Conservation (phyloP, 78 protist genomes). For the Dictyostelium brefeldianum region DNA sequence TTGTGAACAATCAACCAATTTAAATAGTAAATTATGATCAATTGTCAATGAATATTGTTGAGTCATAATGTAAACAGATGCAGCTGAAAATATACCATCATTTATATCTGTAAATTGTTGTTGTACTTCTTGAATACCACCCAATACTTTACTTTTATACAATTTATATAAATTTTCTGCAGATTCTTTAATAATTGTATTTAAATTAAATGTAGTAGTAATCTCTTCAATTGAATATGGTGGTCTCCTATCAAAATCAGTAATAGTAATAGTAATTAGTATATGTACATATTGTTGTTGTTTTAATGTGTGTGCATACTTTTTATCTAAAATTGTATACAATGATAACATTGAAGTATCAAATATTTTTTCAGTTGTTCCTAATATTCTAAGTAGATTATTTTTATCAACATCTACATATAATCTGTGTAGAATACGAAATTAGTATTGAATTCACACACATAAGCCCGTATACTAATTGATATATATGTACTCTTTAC, state of each 20-base stretch:
- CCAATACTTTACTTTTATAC: background rate
- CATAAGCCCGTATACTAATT: too few species aligned
- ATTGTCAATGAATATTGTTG: background rate
- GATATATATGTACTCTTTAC: too few species aligned
- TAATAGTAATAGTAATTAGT: background rate
- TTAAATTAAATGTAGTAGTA: background rate
- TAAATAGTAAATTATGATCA: background rate
- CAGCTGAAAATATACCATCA: conserved; percentile 1
- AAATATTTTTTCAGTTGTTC: background rate
- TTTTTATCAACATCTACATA: background rate
- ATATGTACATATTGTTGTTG: background rate
- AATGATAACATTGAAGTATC: background rate
- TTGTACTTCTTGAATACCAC: conserved; percentile 11
- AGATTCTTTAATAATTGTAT: background rate
- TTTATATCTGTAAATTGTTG: background rate
- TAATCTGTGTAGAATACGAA: background rate
- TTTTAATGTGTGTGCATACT: background rate
- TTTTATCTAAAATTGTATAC: background rate
- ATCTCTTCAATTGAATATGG: background rate
- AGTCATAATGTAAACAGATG: conserved; percentile 1
- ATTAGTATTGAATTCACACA: too few species aligned
- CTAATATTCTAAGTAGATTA: background rate
- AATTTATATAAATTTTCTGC: background rate
- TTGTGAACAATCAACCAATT: background rate
- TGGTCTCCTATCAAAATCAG: background rate